A percentile compares a stretch with the other conserved stretches of the same genome.
Evolutionary conservation across 2,329 filamentous ascomycete species (phyloP).

Genomic region (Aspergillus quadricinctus): DNA sequence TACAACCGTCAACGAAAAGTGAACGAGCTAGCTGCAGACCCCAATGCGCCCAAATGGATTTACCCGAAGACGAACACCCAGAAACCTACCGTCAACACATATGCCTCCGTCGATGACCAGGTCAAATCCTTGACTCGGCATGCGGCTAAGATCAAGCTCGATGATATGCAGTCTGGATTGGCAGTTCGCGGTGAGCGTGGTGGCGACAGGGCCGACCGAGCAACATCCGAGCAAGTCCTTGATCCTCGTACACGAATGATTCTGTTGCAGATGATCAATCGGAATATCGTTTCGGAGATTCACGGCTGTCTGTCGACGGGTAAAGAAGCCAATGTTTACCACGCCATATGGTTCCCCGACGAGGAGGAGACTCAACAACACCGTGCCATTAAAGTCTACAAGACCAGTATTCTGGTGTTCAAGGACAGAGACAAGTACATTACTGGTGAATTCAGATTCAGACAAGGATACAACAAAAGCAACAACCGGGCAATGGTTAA

Average conservation of each 20-base stretch:
- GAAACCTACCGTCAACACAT: slow-evolving; percentile 74
- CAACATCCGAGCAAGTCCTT: slow-evolving; percentile 90
- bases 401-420: slow-evolving; percentile 95
- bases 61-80: slow-evolving; percentile 72
- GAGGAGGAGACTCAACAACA: slow-evolving; percentile 55
- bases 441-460: slow-evolving; percentile 87
- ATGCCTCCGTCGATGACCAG: slow-evolving; percentile 78
- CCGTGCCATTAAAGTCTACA: slow-evolving; percentile 96
- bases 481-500: slow-evolving; percentile 97
- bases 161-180: slow-evolving; percentile 55
- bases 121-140: slow-evolving; percentile 79
- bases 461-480: slow-evolving; percentile 85
- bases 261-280: slow-evolving; percentile 91
- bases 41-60: slow-evolving; percentile 50
- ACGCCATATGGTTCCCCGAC: slow-evolving; percentile 64
- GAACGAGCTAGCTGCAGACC: slow-evolving; percentile 49
- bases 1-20: slow-evolving; percentile 80
- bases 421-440: slow-evolving; percentile 97
- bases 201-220: slow-evolving; percentile 80
- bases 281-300: slow-evolving; percentile 80
- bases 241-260: slow-evolving; percentile 95
- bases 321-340: slow-evolving; percentile 98
- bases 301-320: slow-evolving; percentile 94
- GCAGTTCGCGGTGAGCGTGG: slow-evolving; percentile 44
- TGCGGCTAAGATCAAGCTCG: slow-evolving; percentile 78